Evolutionary conservation across 148 eudicot genomes (phyloP).

Genomic region (Camellia japonica): DNA sequence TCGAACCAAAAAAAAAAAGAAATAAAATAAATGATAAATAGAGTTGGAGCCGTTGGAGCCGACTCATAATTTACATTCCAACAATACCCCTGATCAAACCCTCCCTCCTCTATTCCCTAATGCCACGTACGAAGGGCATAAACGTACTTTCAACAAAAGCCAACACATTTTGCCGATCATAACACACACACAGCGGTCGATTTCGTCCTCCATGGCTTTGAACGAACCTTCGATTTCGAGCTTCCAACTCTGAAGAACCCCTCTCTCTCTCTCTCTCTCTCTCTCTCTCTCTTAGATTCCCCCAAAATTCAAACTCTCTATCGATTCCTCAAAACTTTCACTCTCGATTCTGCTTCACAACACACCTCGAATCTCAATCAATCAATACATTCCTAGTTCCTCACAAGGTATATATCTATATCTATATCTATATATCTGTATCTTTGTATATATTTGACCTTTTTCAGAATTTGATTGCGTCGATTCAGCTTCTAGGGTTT

Average conservation of each 20-base stretch:
- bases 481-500: slow-evolving; percentile 11
- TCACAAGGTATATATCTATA: neutral
- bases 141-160: neutral
- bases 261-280: neutral
- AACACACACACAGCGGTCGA: neutral
- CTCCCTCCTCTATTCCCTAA: neutral
- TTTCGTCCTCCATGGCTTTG: slow-evolving; percentile 14
- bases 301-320: neutral
- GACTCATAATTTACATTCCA: slow-evolving; percentile 5
- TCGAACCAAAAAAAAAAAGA: neutral
- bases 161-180: neutral
- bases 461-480: neutral
- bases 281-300: slow-evolving; percentile 9
- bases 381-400: neutral
- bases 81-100: neutral
- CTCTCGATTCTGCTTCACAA: neutral
- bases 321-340: slow-evolving; percentile 4
- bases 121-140: neutral
- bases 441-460: neutral
- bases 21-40: neutral
- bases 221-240: slow-evolving; percentile 2
- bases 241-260: slow-evolving; percentile 1
- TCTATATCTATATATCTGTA: neutral
- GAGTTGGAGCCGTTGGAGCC: neutral
- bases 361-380: neutral